These are phyloP conservation scores for Ascosphaera apis DNA, from an alignment of 2,329 filamentous ascomycete species.

Conservation along the genomic window DNA sequence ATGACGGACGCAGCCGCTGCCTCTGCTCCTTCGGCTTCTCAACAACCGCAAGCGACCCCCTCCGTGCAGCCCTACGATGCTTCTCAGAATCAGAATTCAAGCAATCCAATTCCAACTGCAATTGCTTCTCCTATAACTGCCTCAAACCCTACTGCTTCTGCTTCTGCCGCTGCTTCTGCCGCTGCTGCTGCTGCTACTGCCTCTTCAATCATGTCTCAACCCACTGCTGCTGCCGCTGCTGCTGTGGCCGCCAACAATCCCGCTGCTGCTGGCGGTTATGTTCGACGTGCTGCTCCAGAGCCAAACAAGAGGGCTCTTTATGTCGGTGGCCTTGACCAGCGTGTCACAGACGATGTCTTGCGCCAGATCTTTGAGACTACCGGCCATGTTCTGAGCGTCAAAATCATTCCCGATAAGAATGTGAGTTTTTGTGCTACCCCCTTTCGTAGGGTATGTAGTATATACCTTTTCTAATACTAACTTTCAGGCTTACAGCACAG, in stretches of 20 bases:
- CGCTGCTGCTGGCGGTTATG: constrained; percentile 54
- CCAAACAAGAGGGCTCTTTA: constrained; percentile 97
- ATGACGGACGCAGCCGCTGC: constrained; percentile 32
- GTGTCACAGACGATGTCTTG: constrained; percentile 87
- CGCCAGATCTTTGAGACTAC: constrained; percentile 98
- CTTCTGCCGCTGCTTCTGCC: constrained; percentile 25
- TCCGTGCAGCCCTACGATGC: constrained; percentile 41
- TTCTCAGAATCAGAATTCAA: constrained; percentile 68
- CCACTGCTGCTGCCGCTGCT: too few species aligned
- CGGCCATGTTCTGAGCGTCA: constrained; percentile 93
- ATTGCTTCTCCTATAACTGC: constrained; percentile 53
- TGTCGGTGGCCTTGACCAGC: constrained; percentile 79
- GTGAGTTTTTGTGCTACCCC: constrained; percentile 32
- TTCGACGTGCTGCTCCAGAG: constrained; percentile 80
- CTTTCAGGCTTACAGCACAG: constrained; percentile 42
- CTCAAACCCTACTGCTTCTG: too few species aligned
- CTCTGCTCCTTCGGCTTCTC: constrained; percentile 47
- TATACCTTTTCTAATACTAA: neutral
- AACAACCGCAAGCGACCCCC: constrained; percentile 39
- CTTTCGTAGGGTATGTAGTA: too few species aligned
- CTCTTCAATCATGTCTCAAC: too few species aligned
- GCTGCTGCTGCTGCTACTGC: constrained; percentile 55
- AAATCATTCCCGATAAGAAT: constrained; percentile 99
- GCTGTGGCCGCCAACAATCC: constrained; percentile 43
- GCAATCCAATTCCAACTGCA: constrained; percentile 73